Evolutionary conservation across 192 early-diverging fungal species (phyloP), one percentile per base, ranked within the genome.

Genomic region (Mortierella claussenii): DNA sequence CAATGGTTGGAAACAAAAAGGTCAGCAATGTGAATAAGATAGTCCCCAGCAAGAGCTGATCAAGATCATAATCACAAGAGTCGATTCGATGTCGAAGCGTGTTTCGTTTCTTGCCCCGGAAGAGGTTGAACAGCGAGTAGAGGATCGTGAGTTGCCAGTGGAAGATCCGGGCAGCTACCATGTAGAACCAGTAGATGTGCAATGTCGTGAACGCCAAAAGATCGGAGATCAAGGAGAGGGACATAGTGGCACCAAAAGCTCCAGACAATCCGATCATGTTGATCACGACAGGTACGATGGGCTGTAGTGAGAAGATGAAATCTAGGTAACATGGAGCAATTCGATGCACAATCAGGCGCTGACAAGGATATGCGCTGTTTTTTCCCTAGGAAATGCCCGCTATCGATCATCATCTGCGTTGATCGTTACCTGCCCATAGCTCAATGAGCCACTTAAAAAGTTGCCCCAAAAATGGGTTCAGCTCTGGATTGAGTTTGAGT

Each of bases 141-240:
- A 99, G 84, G 7, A 89, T 91, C 0, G 86, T 83, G 34, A 97
- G 79, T 65, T 96, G 94, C 97, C 96, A 98, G 68, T 93, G 88
- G 69, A 97, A 98, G 21, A 99, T 94, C 23, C 91, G 89, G 0
- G 92, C 91, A 0, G 96, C 94, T 1, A 99, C 92, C 79, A 92
- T 89, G 59, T 99, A 98, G 80, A 98, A 98, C 79, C 95, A 87
- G 65, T 97, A 95, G 30, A 98, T 87, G 69, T 99, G 97, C 17
- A 98, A 50, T 0, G 98, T 97, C 40, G 89, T 81, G 32, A 98
- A 84, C 0, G 94, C 83, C 26, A 98, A 61, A 15, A 96, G 80
- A 61, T 99, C 98, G 0, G 92, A 92, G 15, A 93, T 70, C 1
- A 99, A 78, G 8, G 94, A 88, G 21, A 98, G 74, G 40, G 90